Evolutionary conservation across 305 asterid genomes (phyloP).

Genomic region (Ilex paraguariensis): DNA sequence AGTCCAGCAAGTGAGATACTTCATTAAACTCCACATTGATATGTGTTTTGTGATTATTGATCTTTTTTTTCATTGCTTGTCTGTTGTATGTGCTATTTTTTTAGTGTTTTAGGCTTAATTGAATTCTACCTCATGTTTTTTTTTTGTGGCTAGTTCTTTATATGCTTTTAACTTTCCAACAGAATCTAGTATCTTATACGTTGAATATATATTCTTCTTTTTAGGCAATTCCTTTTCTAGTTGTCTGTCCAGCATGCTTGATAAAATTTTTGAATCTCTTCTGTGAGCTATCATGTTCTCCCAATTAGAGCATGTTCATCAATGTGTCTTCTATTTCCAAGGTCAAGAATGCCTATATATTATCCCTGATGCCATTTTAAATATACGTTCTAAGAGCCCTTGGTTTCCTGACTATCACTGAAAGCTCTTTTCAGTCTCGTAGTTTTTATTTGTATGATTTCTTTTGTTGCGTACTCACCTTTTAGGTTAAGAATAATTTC

Average conservation of each 20-base stretch:
- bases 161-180: too few species aligned
- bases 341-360: slow-evolving; percentile 40
- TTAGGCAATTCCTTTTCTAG: too few species aligned
- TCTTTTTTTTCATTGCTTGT: slow-evolving; percentile 2
- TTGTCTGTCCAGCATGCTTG: too few species aligned
- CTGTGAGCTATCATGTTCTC: slow-evolving; percentile 97
- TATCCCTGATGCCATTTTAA: background rate
- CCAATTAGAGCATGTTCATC: slow-evolving; percentile 94
- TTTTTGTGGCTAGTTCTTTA: too few species aligned
- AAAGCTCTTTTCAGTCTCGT: slow-evolving; percentile 5
- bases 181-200: too few species aligned
- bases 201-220: too few species aligned
- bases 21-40: slow-evolving; percentile 7
- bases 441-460: background rate
- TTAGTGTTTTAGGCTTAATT: too few species aligned
- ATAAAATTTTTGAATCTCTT: too few species aligned
- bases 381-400: too few species aligned
- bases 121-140: too few species aligned
- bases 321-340: slow-evolving; percentile 74
- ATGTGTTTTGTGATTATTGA: slow-evolving; percentile 14
- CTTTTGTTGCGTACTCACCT: background rate
- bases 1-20: slow-evolving; percentile 88
- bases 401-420: background rate
- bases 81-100: background rate
- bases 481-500: slow-evolving; percentile 62